Conservation (phyloP, 2,329 filamentous ascomycete species). For the Aspergillus costaricaensis region DNA sequence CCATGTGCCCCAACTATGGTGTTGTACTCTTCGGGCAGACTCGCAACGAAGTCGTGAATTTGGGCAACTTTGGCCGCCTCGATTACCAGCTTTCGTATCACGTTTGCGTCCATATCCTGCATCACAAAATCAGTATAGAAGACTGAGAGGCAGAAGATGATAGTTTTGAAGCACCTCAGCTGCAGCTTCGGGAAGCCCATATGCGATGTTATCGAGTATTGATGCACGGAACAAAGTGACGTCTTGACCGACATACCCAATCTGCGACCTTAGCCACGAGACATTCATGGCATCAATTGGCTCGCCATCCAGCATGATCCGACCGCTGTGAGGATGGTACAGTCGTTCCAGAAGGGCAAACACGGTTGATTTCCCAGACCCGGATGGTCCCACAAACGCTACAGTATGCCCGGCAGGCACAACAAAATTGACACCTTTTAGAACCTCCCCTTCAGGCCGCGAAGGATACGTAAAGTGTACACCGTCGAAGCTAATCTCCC, state of each 20-base stretch:
- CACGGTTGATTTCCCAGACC: slow-evolving; percentile 73
- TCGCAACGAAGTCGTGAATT: slow-evolving; percentile 76
- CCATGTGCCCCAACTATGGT: slow-evolving; percentile 85
- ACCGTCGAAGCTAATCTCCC: slow-evolving; percentile 42
- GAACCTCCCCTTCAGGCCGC: slow-evolving; percentile 42
- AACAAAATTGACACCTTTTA: slow-evolving; percentile 34
- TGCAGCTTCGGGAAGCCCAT: slow-evolving; percentile 43
- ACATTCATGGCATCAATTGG: slow-evolving; percentile 38
- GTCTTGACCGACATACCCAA: slow-evolving; percentile 56
- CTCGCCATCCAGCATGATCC: slow-evolving; percentile 40
- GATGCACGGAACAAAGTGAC: slow-evolving; percentile 79
- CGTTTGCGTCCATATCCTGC: slow-evolving; percentile 47
- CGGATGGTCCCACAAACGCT: slow-evolving; percentile 72
- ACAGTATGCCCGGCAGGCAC: slow-evolving; percentile 46
- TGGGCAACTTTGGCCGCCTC: slow-evolving; percentile 41
- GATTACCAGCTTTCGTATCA: not conserved
- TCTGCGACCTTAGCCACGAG: slow-evolving; percentile 21
- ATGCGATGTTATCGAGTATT: slow-evolving; percentile 75
- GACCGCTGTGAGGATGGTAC: slow-evolving; percentile 57
- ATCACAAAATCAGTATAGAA: slow-evolving; percentile 30
- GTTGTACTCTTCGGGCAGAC: slow-evolving; percentile 75
- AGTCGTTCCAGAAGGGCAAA: slow-evolving; percentile 71
- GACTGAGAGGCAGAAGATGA: not conserved
- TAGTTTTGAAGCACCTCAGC: not conserved
- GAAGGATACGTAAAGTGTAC: slow-evolving; percentile 38